Base-by-base conservation (phyloP, 768 basidiomycete genomes). In the Kwoniella shandongensis region DNA sequence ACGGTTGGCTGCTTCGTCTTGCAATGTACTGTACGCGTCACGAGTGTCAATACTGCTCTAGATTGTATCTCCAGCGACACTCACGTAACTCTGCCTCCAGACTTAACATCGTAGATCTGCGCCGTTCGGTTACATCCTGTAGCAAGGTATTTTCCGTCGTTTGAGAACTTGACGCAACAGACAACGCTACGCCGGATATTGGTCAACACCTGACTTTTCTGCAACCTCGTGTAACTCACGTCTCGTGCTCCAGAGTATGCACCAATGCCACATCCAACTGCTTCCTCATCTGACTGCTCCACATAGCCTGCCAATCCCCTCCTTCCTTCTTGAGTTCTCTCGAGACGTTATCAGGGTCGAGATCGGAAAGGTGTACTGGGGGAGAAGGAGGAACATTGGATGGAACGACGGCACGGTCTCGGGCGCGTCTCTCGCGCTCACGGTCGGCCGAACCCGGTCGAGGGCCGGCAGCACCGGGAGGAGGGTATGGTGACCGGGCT, bases 121-220 rank as follows among this genome's bases (percentile, higher is more conserved):
- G 92, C 91, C 0, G 91, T 90, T 39, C 90, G 83, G 78, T 98
- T 98, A 78, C 93, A 98, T 12, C 94, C 94, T 3, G 94, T 97
- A 27, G 94, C 94, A 29, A 97, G 83, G 59, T 81, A 86, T 75
- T 89, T 91, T 25, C 93, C 91, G 76, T 98, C 92, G 13, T 90
- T 88, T 49, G 91, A 94, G 79, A 96, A 94, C 57, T 88, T 83
- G 25, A 96, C 91, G 70, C 92, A 96, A 67, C 93, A 89, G 8
- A 88, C 87, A 22, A 88, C 87, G 57, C 87, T 87, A 58, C 22
- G 23, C 7, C 44, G 23, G 30, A n/a, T 15, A 44, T 2, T 3
- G 13, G 27, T 61, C 40, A 53, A 39, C 47, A 17, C 29, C 20
- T 13, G 18, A 32, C 13, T 32, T 32, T 6, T 17, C 13, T 15